A percentile compares a stretch with the other conserved stretches of the same genome.
These are phyloP conservation scores for Mentha longifolia DNA, from an alignment of 257 asterid genomes.

Conservation along the genomic window DNA sequence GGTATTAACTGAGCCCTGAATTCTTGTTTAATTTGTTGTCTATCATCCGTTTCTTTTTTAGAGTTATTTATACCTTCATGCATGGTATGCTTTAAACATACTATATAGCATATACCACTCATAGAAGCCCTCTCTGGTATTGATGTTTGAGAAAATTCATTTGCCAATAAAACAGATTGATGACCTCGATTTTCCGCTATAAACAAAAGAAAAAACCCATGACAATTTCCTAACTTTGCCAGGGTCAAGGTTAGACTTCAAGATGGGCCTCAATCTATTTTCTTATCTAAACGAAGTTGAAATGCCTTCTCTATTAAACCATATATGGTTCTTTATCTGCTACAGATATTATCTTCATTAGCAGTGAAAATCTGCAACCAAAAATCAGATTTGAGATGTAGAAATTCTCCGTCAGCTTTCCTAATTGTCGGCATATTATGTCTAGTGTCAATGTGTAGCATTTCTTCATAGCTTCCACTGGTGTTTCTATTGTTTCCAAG, in stretches of 20 bases:
- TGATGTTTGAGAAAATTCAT: not conserved
- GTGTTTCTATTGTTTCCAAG: constrained; percentile 1
- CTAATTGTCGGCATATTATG: constrained; percentile 3
- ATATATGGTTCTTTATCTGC: not conserved
- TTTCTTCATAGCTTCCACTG: constrained; percentile 3
- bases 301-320: not conserved
- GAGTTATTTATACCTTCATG: not conserved
- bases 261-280: not conserved
- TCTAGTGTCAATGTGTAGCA: not conserved
- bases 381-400: not conserved
- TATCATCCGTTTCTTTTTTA: not conserved
- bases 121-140: not conserved
- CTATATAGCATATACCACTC: not conserved
- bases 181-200: not conserved
- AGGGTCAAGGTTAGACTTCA: not conserved
- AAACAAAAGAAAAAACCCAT: not conserved
- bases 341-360: not conserved
- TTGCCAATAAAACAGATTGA: constrained; percentile 3
- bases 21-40: constrained; percentile 19
- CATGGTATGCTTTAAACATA: constrained; percentile 11
- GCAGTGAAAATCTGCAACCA: not conserved
- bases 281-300: not conserved
- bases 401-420: not conserved
- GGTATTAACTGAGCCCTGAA: constrained; percentile 50
- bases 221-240: not conserved